Evolutionary conservation across 2,329 filamentous ascomycete species (phyloP), one percentile per base, ranked within the genome.

Genomic region (Lasiodiplodia sp.): DNA sequence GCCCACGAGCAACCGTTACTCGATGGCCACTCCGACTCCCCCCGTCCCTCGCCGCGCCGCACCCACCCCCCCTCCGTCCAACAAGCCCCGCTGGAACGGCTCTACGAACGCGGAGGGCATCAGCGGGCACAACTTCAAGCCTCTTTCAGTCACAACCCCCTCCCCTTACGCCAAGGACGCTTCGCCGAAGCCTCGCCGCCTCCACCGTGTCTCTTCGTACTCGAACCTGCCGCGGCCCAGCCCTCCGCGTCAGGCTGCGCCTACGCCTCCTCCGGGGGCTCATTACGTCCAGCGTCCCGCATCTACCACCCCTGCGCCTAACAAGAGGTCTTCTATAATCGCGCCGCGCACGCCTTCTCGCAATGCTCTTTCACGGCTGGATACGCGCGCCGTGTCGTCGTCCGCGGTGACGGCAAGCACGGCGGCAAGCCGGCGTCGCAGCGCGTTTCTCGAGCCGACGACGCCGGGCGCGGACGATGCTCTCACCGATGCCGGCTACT

Each of bases 71-170:
- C 52, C 69, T 6, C 66, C 66, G 10, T 67, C 71, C 5, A 70
- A 69, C 49, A 80, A 79, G 67, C 80, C 80, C 16, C 76, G 78
- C 21, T 82, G 80, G 80, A 81, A 80, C 69, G 69, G 73, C 2
- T 79, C 76, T 52, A 76, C 75, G 3, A 80, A 80, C 67, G 73
- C 79, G 75, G 73, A 77, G 8, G 79, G 79, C 44, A 66, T 77
- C 23, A 74, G 80, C 25, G 79, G 79, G 2, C 79, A 81, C 69
- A 75, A 80, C 66, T 77, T 76, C 72, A 80, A 79, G 69, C 79
- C 79, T 2, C 52, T 77, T 31, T 72, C 74, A 12, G 66, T 75
- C 57, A 79, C 78, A 1, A 77, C 76, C 2, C 78, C 79, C 18
- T 78, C 78, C 16, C 75, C 76, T 0, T 73, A 79, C 63, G 70